phyloP scores from a whole-genome alignment of 495 filamentous ascomycete genomes.

The Cetradonia linearis region DNA sequence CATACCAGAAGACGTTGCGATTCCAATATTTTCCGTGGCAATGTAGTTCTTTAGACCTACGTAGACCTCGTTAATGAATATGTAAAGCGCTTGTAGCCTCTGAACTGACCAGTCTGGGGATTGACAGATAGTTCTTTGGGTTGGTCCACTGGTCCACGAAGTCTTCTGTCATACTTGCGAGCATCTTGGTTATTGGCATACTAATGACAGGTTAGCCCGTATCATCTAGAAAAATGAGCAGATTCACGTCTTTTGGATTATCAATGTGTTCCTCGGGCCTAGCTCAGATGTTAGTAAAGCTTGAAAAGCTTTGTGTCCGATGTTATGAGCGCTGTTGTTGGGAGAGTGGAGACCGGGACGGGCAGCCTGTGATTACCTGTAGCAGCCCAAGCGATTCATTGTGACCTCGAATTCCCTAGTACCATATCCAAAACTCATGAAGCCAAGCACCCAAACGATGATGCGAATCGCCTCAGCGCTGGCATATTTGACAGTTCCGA shows the following conservation, averaged over 20 bases:
- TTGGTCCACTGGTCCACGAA: constrained; percentile 76
- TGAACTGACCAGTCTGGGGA: constrained; percentile 41
- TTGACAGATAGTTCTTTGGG: constrained; percentile 67
- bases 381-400: constrained; percentile 74
- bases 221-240: not conserved
- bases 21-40: constrained; percentile 62
- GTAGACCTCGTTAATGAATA: constrained; percentile 1
- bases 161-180: constrained; percentile 62
- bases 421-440: constrained; percentile 63
- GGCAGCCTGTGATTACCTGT: constrained; percentile 28
- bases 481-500: constrained; percentile 79
- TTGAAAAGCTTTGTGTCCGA: not conserved
- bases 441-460: constrained; percentile 55
- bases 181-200: constrained; percentile 84
- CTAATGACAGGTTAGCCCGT: constrained; percentile 34
- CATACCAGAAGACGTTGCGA: constrained; percentile 65
- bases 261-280: constrained; percentile 84
- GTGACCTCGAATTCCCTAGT: constrained; percentile 89
- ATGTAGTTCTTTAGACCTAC: constrained; percentile 83
- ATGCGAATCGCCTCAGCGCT: constrained; percentile 83
- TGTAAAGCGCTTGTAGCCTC: not conserved
- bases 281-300: not conserved
- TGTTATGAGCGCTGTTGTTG: not conserved
- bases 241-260: constrained; percentile 46
- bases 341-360: not conserved